These are phyloP conservation scores for Colletotrichum caudatum DNA, from an alignment of 2,329 filamentous ascomycete species.

Conservation along the genomic window DNA sequence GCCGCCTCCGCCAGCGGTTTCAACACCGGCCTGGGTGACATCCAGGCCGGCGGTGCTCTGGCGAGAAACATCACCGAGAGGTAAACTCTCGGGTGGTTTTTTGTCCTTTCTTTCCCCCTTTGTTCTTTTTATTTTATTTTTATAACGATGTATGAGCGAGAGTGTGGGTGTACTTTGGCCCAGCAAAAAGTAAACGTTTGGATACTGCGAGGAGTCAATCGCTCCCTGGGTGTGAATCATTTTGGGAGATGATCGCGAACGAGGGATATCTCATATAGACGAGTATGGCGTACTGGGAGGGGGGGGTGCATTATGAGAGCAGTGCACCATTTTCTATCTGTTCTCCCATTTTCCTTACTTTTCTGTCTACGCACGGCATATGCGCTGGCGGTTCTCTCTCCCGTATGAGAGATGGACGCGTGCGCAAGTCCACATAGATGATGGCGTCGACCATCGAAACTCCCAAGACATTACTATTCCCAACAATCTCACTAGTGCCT, in stretches of 20 bases:
- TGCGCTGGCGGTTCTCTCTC: conserved; percentile 13
- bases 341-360: background rate
- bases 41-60: conserved; percentile 32
- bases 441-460: conserved; percentile 32
- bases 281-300: conserved; percentile 33
- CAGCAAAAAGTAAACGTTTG: conserved; percentile 8
- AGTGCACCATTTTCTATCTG: conserved; percentile 37
- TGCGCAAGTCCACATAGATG: conserved; percentile 24
- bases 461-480: conserved; percentile 19
- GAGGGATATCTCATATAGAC: conserved; percentile 35
- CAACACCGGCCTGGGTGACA: conserved; percentile 32
- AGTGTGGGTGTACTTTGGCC: conserved; percentile 9
- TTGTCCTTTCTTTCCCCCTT: background rate
- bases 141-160: conserved; percentile 12
- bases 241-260: background rate
- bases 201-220: conserved; percentile 5
- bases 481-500: background rate
- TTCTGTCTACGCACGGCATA: conserved; percentile 21
- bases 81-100: background rate
- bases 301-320: conserved; percentile 19
- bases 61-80: conserved; percentile 32
- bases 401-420: conserved; percentile 4
- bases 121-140: background rate
- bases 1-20: conserved; percentile 26
- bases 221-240: conserved; percentile 14